These are phyloP conservation scores for Lentithecium fluviatile DNA, from an alignment of 495 filamentous ascomycete genomes.

Conservation along the genomic window DNA sequence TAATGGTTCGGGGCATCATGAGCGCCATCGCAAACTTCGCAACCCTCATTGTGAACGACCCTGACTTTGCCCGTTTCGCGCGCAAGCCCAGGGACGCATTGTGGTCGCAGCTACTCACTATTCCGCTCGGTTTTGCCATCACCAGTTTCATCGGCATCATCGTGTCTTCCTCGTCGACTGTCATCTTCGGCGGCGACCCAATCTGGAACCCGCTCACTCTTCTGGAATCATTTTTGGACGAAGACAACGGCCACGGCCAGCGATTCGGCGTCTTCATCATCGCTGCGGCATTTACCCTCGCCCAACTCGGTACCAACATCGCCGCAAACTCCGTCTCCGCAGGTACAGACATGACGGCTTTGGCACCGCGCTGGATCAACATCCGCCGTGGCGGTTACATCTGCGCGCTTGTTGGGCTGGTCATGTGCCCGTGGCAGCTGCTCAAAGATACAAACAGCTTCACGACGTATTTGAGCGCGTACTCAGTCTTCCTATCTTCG, in stretches of 20 bases:
- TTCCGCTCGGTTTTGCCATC: constrained; percentile 80
- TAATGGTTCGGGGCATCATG: constrained; percentile 82
- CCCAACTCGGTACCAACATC: constrained; percentile 91
- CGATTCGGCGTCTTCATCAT: constrained; percentile 91
- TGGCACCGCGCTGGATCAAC: constrained; percentile 82
- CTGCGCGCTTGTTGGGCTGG: constrained; percentile 78
- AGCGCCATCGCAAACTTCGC: constrained; percentile 90
- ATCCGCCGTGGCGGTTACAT: constrained; percentile 91
- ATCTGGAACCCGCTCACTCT: constrained; percentile 89
- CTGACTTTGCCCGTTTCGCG: constrained; percentile 88
- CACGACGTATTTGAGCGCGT: constrained; percentile 90
- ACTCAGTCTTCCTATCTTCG: constrained; percentile 91
- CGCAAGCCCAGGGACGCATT: constrained; percentile 74
- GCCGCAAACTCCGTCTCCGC: constrained; percentile 85
- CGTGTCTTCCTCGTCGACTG: constrained; percentile 77
- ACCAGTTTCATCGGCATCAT: constrained; percentile 95
- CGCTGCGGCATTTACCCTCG: constrained; percentile 74
- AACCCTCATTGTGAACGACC: constrained; percentile 75
- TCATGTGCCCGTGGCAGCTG: constrained; percentile 88
- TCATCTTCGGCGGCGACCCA: constrained; percentile 69
- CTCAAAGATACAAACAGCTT: constrained; percentile 79
- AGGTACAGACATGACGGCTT: constrained; percentile 86
- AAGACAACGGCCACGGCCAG: constrained; percentile 65
- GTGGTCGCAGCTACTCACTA: constrained; percentile 88
- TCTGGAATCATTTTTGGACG: constrained; percentile 68